A percentile compares a stretch with the other conserved stretches of the same genome.
phyloP scores from a whole-genome alignment of 164 flowering plant genomes.

The Tetracentron sinense region DNA sequence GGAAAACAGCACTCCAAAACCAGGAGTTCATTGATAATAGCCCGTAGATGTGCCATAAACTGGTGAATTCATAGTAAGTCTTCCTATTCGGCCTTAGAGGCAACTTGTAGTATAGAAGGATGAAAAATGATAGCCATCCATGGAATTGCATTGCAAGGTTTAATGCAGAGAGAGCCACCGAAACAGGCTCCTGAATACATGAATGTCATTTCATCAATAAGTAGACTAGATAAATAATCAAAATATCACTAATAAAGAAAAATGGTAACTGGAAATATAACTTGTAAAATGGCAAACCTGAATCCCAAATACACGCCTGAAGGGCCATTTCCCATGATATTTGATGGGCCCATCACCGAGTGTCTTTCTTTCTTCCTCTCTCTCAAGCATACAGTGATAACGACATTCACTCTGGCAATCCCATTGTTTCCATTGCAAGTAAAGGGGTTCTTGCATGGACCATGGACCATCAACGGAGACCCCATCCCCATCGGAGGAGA shows the following conservation, averaged over 20 bases:
- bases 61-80: constrained; percentile 73
- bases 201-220: neutral
- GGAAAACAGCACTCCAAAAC: constrained; percentile 93
- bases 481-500: constrained; percentile 73
- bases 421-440: constrained; percentile 82
- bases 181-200: constrained; percentile 70
- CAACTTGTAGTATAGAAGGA: constrained; percentile 75
- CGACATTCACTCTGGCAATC: constrained; percentile 81
- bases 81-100: constrained; percentile 56
- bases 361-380: constrained; percentile 59
- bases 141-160: constrained; percentile 86
- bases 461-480: constrained; percentile 58
- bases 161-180: constrained; percentile 76
- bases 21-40: constrained; percentile 79
- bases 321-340: constrained; percentile 96
- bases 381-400: constrained; percentile 77
- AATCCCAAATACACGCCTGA: constrained; percentile 66
- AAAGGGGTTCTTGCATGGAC: constrained; percentile 88
- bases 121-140: constrained; percentile 87
- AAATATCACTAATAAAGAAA: neutral
- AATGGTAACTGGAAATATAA: neutral
- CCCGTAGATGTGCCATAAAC: constrained; percentile 78
- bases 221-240: neutral
- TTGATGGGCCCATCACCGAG: constrained; percentile 64
- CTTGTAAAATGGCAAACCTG: constrained; percentile 48